These are phyloP conservation scores for Flaveria linearis DNA, from an alignment of 129 eudicot species.

Conservation along the genomic window DNA sequence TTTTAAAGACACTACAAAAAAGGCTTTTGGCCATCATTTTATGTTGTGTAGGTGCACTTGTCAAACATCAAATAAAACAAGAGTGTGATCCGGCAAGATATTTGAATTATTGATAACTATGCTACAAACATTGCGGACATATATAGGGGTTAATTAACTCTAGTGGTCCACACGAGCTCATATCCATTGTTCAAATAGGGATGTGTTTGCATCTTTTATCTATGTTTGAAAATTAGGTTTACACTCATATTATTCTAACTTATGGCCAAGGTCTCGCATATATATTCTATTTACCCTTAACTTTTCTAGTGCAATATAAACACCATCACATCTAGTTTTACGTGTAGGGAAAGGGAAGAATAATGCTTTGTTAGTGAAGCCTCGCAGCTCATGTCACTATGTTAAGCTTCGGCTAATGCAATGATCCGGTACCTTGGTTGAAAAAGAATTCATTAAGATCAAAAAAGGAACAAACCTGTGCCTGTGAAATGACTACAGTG, in stretches of 20 bases:
- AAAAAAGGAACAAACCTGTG: conserved; percentile 56
- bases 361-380: neutral
- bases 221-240: neutral
- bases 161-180: neutral
- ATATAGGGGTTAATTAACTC: neutral
- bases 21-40: neutral
- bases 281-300: neutral
- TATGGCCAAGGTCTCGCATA: neutral
- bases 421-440: neutral
- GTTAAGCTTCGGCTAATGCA: neutral
- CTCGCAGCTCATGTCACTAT: conserved; percentile 8
- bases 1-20: neutral
- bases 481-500: conserved; percentile 74
- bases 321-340: conserved; percentile 8
- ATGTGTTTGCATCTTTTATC: neutral
- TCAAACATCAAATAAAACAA: neutral
- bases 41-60: neutral
- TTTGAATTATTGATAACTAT: neutral
- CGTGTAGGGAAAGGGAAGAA: neutral
- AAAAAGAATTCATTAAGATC: neutral
- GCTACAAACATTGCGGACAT: neutral
- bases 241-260: neutral
- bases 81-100: neutral
- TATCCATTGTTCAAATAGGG: neutral
- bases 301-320: neutral